Evolutionary conservation across 352 stramenopile genomes (phyloP).

Genomic region (Thraustotheca clavata): DNA sequence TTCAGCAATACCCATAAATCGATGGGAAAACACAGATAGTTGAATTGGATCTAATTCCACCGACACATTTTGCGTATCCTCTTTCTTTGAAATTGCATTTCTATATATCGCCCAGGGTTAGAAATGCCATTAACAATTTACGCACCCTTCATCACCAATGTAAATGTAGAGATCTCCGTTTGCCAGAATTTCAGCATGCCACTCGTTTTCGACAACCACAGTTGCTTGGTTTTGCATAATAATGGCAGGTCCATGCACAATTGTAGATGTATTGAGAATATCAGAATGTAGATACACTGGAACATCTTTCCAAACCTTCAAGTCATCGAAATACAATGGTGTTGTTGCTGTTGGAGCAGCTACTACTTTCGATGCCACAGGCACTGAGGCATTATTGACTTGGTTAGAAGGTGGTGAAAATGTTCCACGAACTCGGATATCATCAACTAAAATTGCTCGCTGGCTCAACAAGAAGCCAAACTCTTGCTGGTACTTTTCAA

Average conservation of each 20-base stretch:
- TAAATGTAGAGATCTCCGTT: slow-evolving; percentile 94
- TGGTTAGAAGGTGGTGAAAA: slow-evolving; percentile 72
- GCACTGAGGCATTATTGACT: slow-evolving; percentile 20
- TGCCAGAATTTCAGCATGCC: slow-evolving; percentile 85
- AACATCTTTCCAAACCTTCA: slow-evolving; percentile 71
- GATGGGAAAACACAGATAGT: slow-evolving; percentile 94
- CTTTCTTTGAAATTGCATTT: background rate
- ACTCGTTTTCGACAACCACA: slow-evolving; percentile 96
- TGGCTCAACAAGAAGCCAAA: slow-evolving; percentile 97
- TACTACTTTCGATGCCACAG: slow-evolving; percentile 26
- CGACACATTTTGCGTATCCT: background rate
- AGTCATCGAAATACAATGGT: slow-evolving; percentile 69
- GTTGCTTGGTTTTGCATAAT: slow-evolving; percentile 98
- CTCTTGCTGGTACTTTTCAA: slow-evolving; percentile 92
- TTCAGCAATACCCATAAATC: slow-evolving; percentile 99
- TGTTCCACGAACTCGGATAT: slow-evolving; percentile 94
- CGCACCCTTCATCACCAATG: slow-evolving; percentile 29
- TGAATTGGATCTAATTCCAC: slow-evolving; percentile 92
- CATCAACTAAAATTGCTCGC: slow-evolving; percentile 92
- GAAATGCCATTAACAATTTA: background rate
- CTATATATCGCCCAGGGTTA: background rate
- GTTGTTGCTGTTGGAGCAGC: slow-evolving; percentile 48
- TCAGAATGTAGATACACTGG: slow-evolving; percentile 93
- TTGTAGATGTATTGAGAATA: slow-evolving; percentile 82
- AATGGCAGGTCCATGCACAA: slow-evolving; percentile 90